These are phyloP conservation scores for Venturia oleaginea DNA, from an alignment of 2,329 filamentous ascomycete species.

Conservation along the genomic window DNA sequence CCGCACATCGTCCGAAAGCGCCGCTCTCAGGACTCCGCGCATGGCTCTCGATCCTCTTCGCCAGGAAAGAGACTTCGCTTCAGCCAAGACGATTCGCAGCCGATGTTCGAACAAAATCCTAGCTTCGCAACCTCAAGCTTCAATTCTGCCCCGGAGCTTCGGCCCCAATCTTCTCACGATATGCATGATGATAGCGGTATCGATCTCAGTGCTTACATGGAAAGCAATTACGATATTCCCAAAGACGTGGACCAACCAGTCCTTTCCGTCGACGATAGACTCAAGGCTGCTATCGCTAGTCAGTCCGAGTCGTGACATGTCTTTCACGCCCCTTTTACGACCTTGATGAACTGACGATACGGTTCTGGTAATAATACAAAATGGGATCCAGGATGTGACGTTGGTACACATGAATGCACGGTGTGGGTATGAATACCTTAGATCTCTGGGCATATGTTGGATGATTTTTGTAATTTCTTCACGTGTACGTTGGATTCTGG, in stretches of 20 bases:
- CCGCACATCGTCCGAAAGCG: constrained; percentile 1
- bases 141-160: background rate
- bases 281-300: background rate
- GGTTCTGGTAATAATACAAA: constrained; percentile 4
- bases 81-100: constrained; percentile 1
- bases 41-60: background rate
- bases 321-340: constrained; percentile 1
- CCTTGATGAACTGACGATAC: constrained; percentile 2
- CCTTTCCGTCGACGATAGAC: background rate
- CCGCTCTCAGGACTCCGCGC: background rate
- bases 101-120: background rate
- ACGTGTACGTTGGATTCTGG: background rate
- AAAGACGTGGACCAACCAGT: background rate
- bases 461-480: background rate
- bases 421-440: background rate
- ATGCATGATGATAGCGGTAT: constrained; percentile 13
- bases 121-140: constrained; percentile 13
- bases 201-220: constrained; percentile 5
- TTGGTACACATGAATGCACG: background rate
- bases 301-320: background rate
- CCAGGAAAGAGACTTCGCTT: background rate
- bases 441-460: background rate
- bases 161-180: background rate
- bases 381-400: background rate
- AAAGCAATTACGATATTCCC: background rate